Base-by-base conservation (phyloP, 768 basidiomycete genomes). In the Pleurotus ostreatus region DNA sequence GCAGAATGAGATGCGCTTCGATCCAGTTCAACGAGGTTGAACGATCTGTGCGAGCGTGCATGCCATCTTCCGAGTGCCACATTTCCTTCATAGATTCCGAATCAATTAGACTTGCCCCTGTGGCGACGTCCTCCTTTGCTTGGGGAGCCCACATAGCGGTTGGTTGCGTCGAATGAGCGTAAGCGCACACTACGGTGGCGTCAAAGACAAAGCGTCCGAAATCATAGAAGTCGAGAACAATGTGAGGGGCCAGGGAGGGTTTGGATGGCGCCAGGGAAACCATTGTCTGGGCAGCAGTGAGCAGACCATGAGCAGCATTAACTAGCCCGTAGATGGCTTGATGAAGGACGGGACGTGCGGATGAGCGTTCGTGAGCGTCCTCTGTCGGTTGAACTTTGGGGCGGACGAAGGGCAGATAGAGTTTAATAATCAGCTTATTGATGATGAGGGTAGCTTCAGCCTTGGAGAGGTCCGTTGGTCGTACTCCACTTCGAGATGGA, bases 351-450 rank as follows among this genome's bases (percentile, higher is more conserved):
- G 34, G 56, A 37, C 20, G 45, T 20, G 30, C 8, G 4, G 22
- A 16, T 23, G 45, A 44, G 20, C n/a, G 22, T 51, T 25, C 59
- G 9, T 43, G 43, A 13, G 23, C 16, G 5, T 49, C 48, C 38
- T 5, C 57, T 39, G 7, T 13, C n/a, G 51, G 15, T 46, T 41
- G n/a, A 30, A 20, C 20, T 55, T 40, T 37, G 51, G 34, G 63
- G 2, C 75, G 72, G 58, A 89, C 68, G 68, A 89, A 88, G 0
- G 89, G 89, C n/a, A 83, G 64, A 65, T 85, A 90, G 5, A 82
- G 71, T 67, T 82, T 83, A 59, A 89, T 70, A 54, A 88, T 72
- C 52, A 91, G 65, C 39, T 81, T 70, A 60, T 88, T 77, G 4
- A 84, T 82, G 49, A 81, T 73, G 44, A 88, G 78, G 0, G 78